A percentile compares a stretch with the other conserved stretches of the same genome.
These are phyloP conservation scores for Rubia yunnanensis DNA, from an alignment of 257 asterid species.

Conservation along the genomic window DNA sequence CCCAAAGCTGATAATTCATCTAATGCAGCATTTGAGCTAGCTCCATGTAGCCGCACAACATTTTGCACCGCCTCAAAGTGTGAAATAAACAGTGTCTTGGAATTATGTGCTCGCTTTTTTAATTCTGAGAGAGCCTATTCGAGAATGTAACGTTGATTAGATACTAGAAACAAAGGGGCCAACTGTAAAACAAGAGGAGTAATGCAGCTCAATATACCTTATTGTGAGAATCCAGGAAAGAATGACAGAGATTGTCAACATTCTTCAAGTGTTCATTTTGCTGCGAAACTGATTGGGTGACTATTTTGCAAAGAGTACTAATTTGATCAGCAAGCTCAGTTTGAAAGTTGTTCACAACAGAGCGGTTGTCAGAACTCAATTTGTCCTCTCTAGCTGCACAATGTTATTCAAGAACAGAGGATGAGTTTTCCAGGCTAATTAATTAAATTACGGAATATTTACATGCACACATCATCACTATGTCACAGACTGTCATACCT, in stretches of 20 bases:
- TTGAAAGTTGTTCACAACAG: constrained; percentile 50
- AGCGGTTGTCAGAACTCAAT: constrained; percentile 56
- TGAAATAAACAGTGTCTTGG: constrained; percentile 51
- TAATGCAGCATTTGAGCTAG: constrained; percentile 50
- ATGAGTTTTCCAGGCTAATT: constrained; percentile 8
- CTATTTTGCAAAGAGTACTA: constrained; percentile 42
- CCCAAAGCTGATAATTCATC: constrained; percentile 58
- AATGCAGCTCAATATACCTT: constrained; percentile 34
- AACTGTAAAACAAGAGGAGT: neutral
- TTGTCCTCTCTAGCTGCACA: constrained; percentile 69
- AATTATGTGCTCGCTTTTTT: constrained; percentile 43
- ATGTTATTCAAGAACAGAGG: neutral
- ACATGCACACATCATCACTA: neutral
- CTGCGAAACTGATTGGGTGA: constrained; percentile 45
- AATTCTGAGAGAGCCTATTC: constrained; percentile 49
- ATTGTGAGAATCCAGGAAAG: constrained; percentile 52
- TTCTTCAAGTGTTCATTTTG: constrained; percentile 58
- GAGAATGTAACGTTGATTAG: neutral
- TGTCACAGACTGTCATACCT: constrained; percentile 25
- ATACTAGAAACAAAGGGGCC: neutral
- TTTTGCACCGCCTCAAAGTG: constrained; percentile 76
- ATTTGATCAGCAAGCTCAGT: constrained; percentile 56
- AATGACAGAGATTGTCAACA: constrained; percentile 56
- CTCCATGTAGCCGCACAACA: constrained; percentile 66
- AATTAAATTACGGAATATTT: neutral